phyloP scores from a whole-genome alignment of 495 filamentous ascomycete species.

The Pyrenula massariospora region DNA sequence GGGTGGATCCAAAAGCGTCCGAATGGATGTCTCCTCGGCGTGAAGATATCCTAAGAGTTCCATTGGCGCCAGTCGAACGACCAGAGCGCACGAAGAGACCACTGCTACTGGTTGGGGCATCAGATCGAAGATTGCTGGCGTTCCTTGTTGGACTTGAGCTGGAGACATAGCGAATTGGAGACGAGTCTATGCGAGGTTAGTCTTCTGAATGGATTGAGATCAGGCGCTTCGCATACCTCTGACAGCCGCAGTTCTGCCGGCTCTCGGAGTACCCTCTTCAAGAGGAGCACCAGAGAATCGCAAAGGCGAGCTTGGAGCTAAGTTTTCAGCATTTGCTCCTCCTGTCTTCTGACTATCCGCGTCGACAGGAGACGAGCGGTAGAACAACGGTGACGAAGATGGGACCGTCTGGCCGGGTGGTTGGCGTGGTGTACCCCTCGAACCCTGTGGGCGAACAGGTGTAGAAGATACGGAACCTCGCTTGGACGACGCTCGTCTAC shows the following conservation, averaged over 20 bases:
- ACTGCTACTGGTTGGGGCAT: conserved; percentile 68
- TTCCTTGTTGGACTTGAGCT: conserved; percentile 70
- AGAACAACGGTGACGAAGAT: conserved; percentile 76
- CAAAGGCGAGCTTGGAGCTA: conserved; percentile 56
- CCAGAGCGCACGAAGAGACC: conserved; percentile 67
- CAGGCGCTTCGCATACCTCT: conserved; percentile 44
- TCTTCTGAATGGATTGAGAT: conserved; percentile 9
- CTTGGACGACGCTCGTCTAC: conserved; percentile 28
- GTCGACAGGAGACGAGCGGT: conserved; percentile 61
- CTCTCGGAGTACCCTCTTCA: conserved; percentile 65
- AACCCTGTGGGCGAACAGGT: conserved; percentile 24
- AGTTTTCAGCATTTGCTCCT: conserved; percentile 38
- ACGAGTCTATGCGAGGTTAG: conserved; percentile 53
- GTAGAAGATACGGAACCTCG: conserved; percentile 28
- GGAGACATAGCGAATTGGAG: conserved; percentile 76
- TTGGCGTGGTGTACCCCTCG: conserved; percentile 25
- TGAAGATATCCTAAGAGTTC: conserved; percentile 15
- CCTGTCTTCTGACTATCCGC: conserved; percentile 37
- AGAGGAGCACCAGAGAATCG: conserved; percentile 45
- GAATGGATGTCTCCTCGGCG: conserved; percentile 79
- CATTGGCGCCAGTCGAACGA: conserved; percentile 22
- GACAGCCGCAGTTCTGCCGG: conserved; percentile 36
- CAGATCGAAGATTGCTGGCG: conserved; percentile 35
- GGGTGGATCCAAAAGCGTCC: conserved; percentile 55
- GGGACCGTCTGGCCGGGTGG: conserved; percentile 25